Percentiles rank a stretch among this genome's conserved stretches.
Evolutionary conservation across 805 yeast genomes (phyloP).

Genomic region (Monosporozyma servazzii): DNA sequence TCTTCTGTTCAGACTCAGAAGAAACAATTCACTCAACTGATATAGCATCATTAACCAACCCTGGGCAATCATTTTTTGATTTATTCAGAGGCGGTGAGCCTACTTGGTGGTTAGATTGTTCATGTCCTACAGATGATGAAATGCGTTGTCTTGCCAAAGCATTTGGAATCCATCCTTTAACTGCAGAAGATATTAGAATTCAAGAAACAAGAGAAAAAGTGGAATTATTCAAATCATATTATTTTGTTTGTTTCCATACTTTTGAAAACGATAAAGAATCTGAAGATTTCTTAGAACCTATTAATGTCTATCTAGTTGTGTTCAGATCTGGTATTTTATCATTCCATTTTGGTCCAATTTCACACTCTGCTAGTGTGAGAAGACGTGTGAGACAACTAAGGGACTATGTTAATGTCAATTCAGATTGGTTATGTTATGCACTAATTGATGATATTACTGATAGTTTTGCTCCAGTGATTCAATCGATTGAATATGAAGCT

Average conservation of each 20-base stretch:
- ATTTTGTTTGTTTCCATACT: conserved; percentile 94
- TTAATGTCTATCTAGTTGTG: conserved; percentile 65
- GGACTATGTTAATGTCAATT: conserved; percentile 67
- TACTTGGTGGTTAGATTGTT: conserved; percentile 94
- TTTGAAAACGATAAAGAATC: conserved; percentile 77
- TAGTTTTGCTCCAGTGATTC: conserved; percentile 75
- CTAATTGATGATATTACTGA: conserved; percentile 77
- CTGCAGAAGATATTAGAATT: conserved; percentile 93
- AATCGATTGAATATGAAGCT: conserved; percentile 69
- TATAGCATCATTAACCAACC: conserved; percentile 62
- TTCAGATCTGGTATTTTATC: conserved; percentile 59
- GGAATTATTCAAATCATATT: conserved; percentile 80
- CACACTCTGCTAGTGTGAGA: conserved; percentile 68
- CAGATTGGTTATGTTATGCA: conserved; percentile 80
- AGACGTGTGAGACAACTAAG: conserved; percentile 73
- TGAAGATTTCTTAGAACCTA: conserved; percentile 76
- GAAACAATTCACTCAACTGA: conserved; percentile 88
- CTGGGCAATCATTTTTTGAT: conserved; percentile 56
- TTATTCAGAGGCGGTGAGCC: conserved; percentile 64
- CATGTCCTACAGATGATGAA: conserved; percentile 89
- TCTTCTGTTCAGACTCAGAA: conserved; percentile 71
- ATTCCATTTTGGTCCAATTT: conserved; percentile 60
- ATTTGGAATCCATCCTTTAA: conserved; percentile 94
- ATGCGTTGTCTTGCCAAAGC: conserved; percentile 89
- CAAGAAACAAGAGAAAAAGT: conserved; percentile 97